Conservation (phyloP, 2,329 filamentous ascomycete species). For the Colletotrichum tropicale region DNA sequence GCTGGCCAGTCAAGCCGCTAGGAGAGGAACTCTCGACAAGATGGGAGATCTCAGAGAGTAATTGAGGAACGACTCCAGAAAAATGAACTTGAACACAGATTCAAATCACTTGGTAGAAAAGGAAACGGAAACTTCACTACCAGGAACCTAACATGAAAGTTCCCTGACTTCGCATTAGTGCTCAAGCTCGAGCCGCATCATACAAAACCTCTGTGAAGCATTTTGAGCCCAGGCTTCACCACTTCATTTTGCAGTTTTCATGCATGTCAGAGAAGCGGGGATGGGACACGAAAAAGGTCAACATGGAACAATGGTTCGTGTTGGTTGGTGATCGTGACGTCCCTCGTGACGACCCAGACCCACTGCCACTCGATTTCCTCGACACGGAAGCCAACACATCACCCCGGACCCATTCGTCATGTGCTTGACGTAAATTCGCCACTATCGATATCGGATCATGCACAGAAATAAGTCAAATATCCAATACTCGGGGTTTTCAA, state of each 20-base stretch:
- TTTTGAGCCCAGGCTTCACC: neutral
- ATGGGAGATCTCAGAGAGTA: neutral
- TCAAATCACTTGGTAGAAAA: neutral
- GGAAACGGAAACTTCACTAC: neutral
- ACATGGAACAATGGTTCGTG: neutral
- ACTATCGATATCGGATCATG: neutral
- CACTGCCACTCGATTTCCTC: neutral
- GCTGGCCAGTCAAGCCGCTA: slow-evolving; percentile 8
- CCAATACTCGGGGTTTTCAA: neutral
- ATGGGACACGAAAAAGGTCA: neutral
- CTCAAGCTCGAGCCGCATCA: neutral
- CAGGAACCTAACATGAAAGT: neutral
- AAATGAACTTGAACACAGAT: neutral
- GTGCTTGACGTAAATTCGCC: neutral
- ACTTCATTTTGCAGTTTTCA: neutral
- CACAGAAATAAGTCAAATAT: neutral
- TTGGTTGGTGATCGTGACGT: neutral
- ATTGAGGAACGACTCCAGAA: neutral
- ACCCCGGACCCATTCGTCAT: neutral
- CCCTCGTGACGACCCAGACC: neutral
- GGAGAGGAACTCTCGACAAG: neutral
- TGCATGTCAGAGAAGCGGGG: neutral
- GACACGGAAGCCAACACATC: neutral
- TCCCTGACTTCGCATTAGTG: neutral
- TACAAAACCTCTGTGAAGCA: neutral